Percentiles rank a stretch among this genome's conserved stretches.
Evolutionary conservation across 257 asterid species (phyloP).

Genomic region (Misopates orontium): DNA sequence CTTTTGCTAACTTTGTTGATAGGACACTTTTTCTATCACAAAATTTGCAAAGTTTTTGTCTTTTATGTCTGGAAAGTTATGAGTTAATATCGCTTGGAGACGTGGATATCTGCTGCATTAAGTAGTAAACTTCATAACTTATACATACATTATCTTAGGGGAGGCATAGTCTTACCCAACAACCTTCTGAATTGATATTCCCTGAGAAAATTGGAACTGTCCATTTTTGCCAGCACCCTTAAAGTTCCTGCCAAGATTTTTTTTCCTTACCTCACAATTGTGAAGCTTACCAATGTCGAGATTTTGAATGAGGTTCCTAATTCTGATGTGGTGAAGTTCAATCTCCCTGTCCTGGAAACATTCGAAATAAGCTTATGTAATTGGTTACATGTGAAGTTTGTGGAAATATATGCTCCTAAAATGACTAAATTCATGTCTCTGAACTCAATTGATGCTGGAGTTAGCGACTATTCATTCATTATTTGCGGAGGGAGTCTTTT

Average conservation of each 20-base stretch:
- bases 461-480: background rate
- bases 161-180: background rate
- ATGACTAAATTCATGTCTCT: background rate
- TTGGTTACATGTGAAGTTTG: slow-evolving; percentile 1
- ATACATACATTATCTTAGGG: too few relatives aligned
- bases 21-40: too few relatives aligned
- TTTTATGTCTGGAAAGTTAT: too few relatives aligned
- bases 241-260: background rate
- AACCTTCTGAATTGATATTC: background rate
- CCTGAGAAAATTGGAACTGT: background rate
- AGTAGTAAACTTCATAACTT: too few relatives aligned
- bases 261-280: background rate
- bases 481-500: background rate
- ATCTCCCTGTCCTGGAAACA: background rate
- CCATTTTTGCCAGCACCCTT: background rate
- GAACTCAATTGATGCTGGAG: background rate
- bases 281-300: background rate
- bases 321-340: background rate
- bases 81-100: too few relatives aligned
- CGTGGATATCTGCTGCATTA: too few relatives aligned
- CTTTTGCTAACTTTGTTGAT: too few relatives aligned
- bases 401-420: slow-evolving; percentile 5
- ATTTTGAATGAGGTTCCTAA: background rate
- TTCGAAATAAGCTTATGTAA: background rate
- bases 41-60: too few relatives aligned